Percentiles rank a stretch among this genome's conserved stretches.
Evolutionary conservation across 2,329 filamentous ascomycete genomes (phyloP).

Genomic region (Ceratocystis diversiconidia): DNA sequence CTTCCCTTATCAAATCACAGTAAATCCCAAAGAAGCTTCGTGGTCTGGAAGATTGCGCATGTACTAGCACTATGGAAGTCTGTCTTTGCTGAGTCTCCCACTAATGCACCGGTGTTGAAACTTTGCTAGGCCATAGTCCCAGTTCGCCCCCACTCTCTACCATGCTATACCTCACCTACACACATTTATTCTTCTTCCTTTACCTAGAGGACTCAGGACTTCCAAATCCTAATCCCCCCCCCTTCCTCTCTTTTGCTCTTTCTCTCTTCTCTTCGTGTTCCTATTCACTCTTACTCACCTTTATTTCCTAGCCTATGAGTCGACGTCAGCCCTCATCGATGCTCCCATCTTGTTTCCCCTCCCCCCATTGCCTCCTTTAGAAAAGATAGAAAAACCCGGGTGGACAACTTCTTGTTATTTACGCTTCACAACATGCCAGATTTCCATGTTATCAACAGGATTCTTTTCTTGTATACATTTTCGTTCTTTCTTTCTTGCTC

Average conservation of each 20-base stretch:
- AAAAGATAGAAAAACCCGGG: background rate
- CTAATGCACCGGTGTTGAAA: background rate
- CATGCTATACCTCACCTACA: background rate
- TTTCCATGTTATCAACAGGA: background rate
- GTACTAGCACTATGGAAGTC: slow-evolving; percentile 12
- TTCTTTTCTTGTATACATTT: background rate
- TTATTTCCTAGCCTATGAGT: background rate
- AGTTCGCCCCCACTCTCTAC: background rate
- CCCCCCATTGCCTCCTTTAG: background rate
- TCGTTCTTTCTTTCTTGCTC: background rate
- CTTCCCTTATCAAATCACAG: slow-evolving; percentile 83
- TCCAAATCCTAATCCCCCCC: background rate
- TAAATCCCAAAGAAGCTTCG: slow-evolving; percentile 68
- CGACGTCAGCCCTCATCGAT: too few relatives aligned
- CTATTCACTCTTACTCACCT: background rate
- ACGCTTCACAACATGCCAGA: background rate
- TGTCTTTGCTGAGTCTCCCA: background rate
- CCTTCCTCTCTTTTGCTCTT: background rate
- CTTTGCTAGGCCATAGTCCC: background rate
- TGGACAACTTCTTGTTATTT: background rate
- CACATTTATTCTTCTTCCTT: background rate
- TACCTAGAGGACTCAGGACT: background rate
- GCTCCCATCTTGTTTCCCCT: background rate
- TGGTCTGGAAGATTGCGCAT: slow-evolving; percentile 41
- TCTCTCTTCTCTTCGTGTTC: background rate